Evolutionary conservation across 805 yeast genomes (phyloP), one percentile per base, ranked within the genome.

Genomic region (Cyberlindnera misumaiensis): DNA sequence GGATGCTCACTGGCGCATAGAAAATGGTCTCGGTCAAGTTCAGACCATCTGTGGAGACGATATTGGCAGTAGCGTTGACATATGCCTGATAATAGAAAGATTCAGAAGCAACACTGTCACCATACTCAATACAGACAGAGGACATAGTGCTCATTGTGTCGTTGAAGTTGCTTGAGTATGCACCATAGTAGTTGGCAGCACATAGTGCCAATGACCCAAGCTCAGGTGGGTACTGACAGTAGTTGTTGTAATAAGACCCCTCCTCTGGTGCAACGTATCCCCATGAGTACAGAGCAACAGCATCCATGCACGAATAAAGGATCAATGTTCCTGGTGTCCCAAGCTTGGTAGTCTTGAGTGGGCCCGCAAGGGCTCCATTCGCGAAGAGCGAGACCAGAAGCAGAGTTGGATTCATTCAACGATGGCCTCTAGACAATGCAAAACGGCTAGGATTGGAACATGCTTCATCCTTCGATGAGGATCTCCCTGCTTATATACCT

Each of bases 31-130:
- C 30, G 1, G 52, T 44, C 4, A 39, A 12, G 14, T 49, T 44
- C 12, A 32, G 15, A 3, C 35, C 30, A 3, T 35, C 8, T 0
- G 44, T 34, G n/a, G 41, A 36, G 3, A 47, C n/a, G 3, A 49
- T 29, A 18, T 49, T 46, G 3, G 47, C 30, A 1, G 66, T 57
- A 2, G 66, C 65, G 35, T 59, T 58, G 11, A 40, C 37, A 39
- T 60, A 66, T 14, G 59, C 37, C 3, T 40, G 32, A 14, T 45
- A 12, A 10, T n/a, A 50, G 42, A 63, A 41, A 9, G 53, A 53
- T 7, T 42, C 48, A 5, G 12, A 4, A 15, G 7, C 27, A 9
- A 6, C n/a, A 12, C 15, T 20, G 16, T 22, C 27, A 22, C 17
- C 27, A 20, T 20, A 20, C 24, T 8, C 5, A 5, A 13, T 15